phyloP scores from a whole-genome alignment of 2,329 filamentous ascomycete species.

The Aureobasidium pullulans region DNA sequence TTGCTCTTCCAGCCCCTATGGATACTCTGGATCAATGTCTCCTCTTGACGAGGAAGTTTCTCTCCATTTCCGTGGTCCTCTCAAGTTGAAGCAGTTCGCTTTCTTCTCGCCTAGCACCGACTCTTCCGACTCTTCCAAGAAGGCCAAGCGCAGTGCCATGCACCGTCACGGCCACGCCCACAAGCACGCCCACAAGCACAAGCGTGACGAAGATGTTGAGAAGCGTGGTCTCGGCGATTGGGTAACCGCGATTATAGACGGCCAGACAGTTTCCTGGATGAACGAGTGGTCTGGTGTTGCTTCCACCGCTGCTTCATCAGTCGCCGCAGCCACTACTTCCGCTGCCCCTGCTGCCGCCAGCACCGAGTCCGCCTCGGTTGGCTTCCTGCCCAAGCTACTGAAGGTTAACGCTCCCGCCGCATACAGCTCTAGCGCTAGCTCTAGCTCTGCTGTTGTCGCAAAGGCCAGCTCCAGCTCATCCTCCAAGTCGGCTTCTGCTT shows the following conservation, averaged over 20 bases:
- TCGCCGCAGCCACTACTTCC: conserved; percentile 14
- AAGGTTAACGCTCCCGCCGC: conserved; percentile 1
- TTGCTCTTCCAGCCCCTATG: conserved; percentile 47
- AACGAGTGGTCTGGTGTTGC: conserved; percentile 46
- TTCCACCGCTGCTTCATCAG: conserved; percentile 18
- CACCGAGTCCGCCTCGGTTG: conserved; percentile 18
- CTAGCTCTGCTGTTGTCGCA: conserved; percentile 10
- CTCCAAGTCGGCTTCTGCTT: conserved; percentile 15
- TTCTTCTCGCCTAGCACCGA: conserved; percentile 52
- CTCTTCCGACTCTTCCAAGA: conserved; percentile 28
- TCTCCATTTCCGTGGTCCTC: conserved; percentile 63
- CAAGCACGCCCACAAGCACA: conserved; percentile 39
- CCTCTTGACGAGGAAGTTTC: conserved; percentile 67
- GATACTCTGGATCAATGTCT: conserved; percentile 55
- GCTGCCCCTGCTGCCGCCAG: conserved; percentile 16
- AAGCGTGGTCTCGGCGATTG: conserved; percentile 44
- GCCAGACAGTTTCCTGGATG: conserved; percentile 50
- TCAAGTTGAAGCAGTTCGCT: conserved; percentile 60
- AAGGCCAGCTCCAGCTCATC: conserved; percentile 15
- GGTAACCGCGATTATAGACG: conserved; percentile 54
- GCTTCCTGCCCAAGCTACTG: conserved; percentile 9
- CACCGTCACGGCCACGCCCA: conserved; percentile 30
- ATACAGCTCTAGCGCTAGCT: conserved; percentile 9
- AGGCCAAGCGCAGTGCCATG: conserved; percentile 24
- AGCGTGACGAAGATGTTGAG: conserved; percentile 34